These are phyloP conservation scores for Debaryomyces singareniensis DNA, from an alignment of 1,139 yeast genomes.

Conservation along the genomic window DNA sequence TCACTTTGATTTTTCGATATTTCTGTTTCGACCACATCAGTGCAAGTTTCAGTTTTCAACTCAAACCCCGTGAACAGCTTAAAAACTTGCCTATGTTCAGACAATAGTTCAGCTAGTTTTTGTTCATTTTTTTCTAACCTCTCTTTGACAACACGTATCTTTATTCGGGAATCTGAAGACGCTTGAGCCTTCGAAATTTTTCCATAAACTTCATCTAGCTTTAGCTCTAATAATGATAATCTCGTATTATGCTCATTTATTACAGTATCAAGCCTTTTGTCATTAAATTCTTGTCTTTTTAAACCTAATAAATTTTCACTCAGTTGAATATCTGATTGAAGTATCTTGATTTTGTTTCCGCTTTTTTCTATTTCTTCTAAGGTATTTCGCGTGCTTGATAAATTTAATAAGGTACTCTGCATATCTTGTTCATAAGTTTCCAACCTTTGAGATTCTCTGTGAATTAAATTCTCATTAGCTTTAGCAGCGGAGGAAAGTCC, in stretches of 20 bases:
- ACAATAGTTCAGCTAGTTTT: constrained; percentile 2
- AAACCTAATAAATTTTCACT: constrained; percentile 27
- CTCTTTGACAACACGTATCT: constrained; percentile 30
- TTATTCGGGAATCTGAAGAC: constrained; percentile 55
- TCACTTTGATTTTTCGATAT: neutral
- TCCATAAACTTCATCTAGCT: constrained; percentile 48
- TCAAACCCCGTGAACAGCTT: constrained; percentile 12
- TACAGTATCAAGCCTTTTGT: constrained; percentile 25
- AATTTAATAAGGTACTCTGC: neutral
- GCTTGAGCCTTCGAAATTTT: constrained; percentile 46
- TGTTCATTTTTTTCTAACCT: constrained; percentile 6
- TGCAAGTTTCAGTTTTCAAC: constrained; percentile 19
- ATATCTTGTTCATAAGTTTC: neutral
- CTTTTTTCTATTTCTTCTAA: neutral
- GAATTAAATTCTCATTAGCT: neutral
- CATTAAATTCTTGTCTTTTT: constrained; percentile 19
- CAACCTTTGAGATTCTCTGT: neutral
- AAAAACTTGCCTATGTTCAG: constrained; percentile 6
- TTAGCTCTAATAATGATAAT: constrained; percentile 41
- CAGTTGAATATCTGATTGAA: constrained; percentile 28
- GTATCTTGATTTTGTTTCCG: constrained; percentile 16
- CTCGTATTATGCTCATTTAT: constrained; percentile 33
- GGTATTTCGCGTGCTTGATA: neutral
- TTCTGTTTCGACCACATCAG: constrained; percentile 8
- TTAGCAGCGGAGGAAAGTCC: neutral